phyloP scores from a whole-genome alignment of 305 asterid genomes.

The Solanum chacoense region DNA sequence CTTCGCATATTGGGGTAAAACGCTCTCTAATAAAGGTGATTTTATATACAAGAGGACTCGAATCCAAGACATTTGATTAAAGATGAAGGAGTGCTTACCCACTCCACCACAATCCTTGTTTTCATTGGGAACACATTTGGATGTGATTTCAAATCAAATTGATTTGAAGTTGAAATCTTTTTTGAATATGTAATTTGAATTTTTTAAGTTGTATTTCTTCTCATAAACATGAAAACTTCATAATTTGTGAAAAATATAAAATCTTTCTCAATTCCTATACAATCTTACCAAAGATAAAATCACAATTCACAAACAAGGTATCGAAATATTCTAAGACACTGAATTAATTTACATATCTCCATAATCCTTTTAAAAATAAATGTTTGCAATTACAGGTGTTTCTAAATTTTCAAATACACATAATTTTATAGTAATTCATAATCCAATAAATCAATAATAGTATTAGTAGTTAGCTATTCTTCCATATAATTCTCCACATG shows the following conservation, averaged over 20 bases:
- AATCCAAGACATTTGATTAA: no score
- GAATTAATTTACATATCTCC: not conserved
- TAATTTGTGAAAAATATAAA: no score
- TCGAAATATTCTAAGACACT: not conserved
- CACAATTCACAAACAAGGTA: not conserved
- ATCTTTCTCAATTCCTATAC: not conserved
- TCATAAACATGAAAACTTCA: not conserved
- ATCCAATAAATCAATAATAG: not conserved
- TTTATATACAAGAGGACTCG: no score
- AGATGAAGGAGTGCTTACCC: no score
- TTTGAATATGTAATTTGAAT: no score
- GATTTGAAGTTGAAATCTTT: no score
- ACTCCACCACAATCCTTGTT: no score
- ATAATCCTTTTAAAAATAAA: not conserved
- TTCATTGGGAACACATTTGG: no score
- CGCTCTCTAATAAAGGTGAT: no score
- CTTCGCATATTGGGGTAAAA: no score
- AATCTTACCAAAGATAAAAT: not conserved
- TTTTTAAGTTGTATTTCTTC: not conserved
- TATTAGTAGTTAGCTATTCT: not conserved
- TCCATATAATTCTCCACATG: not conserved
- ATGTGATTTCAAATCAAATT: no score
- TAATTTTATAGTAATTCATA: no score
- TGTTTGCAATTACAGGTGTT: not conserved
- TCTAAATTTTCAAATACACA: not conserved